Conservation (phyloP, 108 stramenopile genomes). For the Nitzschia sp. region DNA sequence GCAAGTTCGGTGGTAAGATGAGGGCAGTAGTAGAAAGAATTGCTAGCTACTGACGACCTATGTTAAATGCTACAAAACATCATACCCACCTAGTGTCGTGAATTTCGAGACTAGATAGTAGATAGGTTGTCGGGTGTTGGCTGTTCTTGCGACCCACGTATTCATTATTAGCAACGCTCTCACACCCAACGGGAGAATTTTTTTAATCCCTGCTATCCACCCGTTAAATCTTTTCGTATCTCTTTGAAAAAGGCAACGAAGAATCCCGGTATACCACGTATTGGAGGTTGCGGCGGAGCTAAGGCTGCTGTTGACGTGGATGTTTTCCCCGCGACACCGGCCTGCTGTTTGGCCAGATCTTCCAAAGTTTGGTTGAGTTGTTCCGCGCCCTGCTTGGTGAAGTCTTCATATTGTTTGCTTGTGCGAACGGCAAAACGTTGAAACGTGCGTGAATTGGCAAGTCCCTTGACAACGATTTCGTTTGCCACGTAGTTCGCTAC, state of each 20-base stretch:
- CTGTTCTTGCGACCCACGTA: no score
- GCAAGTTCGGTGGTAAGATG: no score
- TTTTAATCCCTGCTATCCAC: no score
- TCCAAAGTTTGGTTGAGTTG: slow-evolving; percentile 61
- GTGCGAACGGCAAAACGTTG: slow-evolving; percentile 83
- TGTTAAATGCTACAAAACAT: no score
- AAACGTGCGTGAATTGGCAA: slow-evolving; percentile 83
- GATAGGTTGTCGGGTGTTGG: no score
- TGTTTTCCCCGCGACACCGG: slow-evolving; percentile 17
- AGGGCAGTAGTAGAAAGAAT: no score
- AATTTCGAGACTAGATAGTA: no score
- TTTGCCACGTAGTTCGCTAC: slow-evolving; percentile 82
- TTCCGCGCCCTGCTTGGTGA: slow-evolving; percentile 73
- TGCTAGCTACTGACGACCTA: no score
- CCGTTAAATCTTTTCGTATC: slow-evolving; percentile 67
- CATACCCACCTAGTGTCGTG: no score
- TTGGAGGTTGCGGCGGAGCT: slow-evolving; percentile 62
- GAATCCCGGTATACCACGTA: slow-evolving; percentile 77
- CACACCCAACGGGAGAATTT: no score
- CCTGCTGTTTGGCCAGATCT: slow-evolving; percentile 54
- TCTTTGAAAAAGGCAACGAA: slow-evolving; percentile 76
- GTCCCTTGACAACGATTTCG: slow-evolving; percentile 83
- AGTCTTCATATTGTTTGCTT: slow-evolving; percentile 60
- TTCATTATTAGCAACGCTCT: no score
- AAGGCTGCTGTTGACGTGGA: background rate